These are phyloP conservation scores for Benincasa hispida DNA, from an alignment of 306 rosid genomes.

Conservation along the genomic window DNA sequence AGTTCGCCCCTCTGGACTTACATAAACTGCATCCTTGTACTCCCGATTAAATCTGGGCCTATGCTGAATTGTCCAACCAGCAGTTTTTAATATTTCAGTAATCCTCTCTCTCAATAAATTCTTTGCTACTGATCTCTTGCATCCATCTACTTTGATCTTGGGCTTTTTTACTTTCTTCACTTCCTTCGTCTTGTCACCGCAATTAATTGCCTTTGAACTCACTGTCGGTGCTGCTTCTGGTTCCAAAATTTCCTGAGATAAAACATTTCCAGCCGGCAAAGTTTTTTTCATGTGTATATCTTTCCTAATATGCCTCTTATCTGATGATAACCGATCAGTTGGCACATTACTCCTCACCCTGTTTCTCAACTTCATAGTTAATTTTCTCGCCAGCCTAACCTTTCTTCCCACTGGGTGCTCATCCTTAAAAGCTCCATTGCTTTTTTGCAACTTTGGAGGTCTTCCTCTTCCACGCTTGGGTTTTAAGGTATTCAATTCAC, in stretches of 20 bases:
- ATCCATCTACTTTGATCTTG: constrained; percentile 11
- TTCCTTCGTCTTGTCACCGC: constrained; percentile 3
- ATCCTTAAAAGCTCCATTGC: constrained; percentile 13
- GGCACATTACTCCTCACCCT: constrained; percentile 13
- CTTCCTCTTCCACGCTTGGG: constrained; percentile 47
- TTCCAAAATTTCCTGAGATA: constrained; percentile 15
- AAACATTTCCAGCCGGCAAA: constrained; percentile 19
- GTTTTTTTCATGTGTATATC: constrained; percentile 10
- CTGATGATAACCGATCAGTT: constrained; percentile 11
- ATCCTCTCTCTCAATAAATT: constrained; percentile 61
- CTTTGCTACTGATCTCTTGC: constrained; percentile 15
- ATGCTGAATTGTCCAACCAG: constrained; percentile 79
- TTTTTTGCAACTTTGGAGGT: constrained; percentile 11
- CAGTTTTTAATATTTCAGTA: constrained; percentile 38
- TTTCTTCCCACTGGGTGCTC: constrained; percentile 20
- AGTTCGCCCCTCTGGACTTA: constrained; percentile 56
- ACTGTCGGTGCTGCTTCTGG: constrained; percentile 15
- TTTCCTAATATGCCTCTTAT: constrained; percentile 17
- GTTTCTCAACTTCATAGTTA: constrained; percentile 12
- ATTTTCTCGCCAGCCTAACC: constrained; percentile 3
- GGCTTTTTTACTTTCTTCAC: background rate
- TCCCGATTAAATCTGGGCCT: constrained; percentile 51
- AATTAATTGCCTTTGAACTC: constrained; percentile 11
- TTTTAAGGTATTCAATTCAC: constrained; percentile 8
- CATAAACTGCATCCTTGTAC: constrained; percentile 76